phyloP scores from a whole-genome alignment of 108 stramenopile species.

The Thalassiosira profunda region DNA sequence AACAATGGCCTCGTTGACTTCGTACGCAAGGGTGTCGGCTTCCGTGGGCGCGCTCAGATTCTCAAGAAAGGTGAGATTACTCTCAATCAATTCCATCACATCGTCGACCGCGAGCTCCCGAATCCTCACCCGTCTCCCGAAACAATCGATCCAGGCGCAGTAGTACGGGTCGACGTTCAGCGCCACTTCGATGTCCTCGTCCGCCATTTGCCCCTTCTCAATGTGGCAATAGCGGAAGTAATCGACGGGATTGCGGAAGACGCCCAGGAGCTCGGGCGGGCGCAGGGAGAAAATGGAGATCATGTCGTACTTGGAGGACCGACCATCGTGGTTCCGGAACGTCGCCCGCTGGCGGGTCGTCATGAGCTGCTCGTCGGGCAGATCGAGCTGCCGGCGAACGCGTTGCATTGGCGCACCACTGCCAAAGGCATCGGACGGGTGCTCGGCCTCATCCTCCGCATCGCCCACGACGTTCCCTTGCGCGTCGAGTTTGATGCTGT shows the following conservation, averaged over 20 bases:
- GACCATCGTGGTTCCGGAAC: not conserved
- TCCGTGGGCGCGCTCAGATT: not conserved
- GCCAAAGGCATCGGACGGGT: not conserved
- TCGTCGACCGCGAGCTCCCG: not conserved
- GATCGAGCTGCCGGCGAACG: not conserved
- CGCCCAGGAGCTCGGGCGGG: conserved; percentile 7
- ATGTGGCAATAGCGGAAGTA: conserved; percentile 12
- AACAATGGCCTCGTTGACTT: too few species aligned
- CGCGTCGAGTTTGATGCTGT: not conserved
- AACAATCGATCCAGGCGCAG: conserved; percentile 8
- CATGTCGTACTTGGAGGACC: conserved; percentile 1
- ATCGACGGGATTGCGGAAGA: conserved; percentile 2
- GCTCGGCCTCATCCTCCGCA: not conserved
- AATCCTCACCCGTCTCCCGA: not conserved
- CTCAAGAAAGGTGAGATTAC: not conserved
- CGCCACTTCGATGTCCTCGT: not conserved
- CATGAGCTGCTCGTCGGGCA: not conserved
- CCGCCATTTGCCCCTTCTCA: not conserved
- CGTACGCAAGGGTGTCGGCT: too few species aligned
- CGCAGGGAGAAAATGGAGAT: conserved; percentile 19
- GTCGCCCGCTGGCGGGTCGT: conserved; percentile 1
- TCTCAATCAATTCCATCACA: not conserved
- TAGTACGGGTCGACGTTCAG: not conserved
- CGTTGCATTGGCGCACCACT: not conserved
- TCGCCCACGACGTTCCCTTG: not conserved